Evolutionary conservation across 257 asterid genomes (phyloP).

Genomic region (Solanum chiquidenum): DNA sequence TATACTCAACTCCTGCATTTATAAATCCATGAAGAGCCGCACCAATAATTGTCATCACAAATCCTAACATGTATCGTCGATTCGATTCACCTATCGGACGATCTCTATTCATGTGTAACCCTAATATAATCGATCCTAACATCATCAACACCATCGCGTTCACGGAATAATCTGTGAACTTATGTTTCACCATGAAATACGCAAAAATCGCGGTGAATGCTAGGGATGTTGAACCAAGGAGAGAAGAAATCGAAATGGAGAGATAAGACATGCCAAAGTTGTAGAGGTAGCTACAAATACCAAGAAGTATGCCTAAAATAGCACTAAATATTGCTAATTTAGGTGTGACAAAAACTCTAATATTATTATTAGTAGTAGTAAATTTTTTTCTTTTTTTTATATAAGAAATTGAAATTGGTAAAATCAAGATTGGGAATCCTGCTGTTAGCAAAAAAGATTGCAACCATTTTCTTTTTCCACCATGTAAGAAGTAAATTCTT

Average conservation of each 20-base stretch:
- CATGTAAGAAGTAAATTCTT: constrained; percentile 19
- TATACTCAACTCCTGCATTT: constrained; percentile 16
- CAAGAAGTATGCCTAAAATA: constrained; percentile 11
- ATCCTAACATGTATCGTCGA: constrained; percentile 6
- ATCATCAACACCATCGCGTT: constrained; percentile 20
- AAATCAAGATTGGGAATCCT: constrained; percentile 20
- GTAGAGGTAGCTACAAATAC: constrained; percentile 19
- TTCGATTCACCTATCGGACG: constrained; percentile 21
- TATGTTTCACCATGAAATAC: constrained; percentile 15
- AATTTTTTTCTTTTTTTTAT: not conserved
- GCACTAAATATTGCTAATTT: constrained; percentile 1
- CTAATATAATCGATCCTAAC: constrained; percentile 16
- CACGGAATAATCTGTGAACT: constrained; percentile 8
- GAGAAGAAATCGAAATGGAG: constrained; percentile 21
- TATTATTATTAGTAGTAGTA: not conserved
- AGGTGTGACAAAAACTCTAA: constrained; percentile 7
- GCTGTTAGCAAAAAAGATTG: constrained; percentile 21
- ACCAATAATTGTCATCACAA: constrained; percentile 17
- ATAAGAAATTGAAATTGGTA: constrained; percentile 13
- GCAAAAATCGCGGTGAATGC: constrained; percentile 20
- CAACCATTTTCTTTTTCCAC: constrained; percentile 24
- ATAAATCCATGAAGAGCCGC: constrained; percentile 26
- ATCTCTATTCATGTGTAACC: constrained; percentile 16
- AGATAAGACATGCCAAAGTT: constrained; percentile 20
- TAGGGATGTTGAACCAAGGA: constrained; percentile 12